These are phyloP conservation scores for Globisporangium lucens DNA, from an alignment of 352 stramenopile species.

Conservation along the genomic window DNA sequence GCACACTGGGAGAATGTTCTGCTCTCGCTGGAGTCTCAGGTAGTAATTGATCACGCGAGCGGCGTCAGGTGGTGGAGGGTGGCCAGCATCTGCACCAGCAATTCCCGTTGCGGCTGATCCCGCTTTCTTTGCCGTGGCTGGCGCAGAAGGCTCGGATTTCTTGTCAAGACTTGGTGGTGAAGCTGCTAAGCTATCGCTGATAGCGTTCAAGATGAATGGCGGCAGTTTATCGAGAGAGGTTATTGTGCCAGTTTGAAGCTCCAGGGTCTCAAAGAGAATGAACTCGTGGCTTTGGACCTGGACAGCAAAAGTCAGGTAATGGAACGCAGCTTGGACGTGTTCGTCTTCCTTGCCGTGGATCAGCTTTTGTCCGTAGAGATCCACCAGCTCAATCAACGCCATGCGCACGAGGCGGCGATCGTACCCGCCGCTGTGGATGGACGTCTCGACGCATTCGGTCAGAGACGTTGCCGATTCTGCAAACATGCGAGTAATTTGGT, in stretches of 20 bases:
- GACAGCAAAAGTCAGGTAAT: constrained; percentile 59
- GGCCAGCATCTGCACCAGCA: not conserved
- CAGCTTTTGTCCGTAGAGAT: constrained; percentile 51
- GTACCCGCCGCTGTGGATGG: constrained; percentile 45
- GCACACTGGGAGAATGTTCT: constrained; percentile 35
- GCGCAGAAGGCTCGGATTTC: constrained; percentile 5
- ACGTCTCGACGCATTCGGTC: constrained; percentile 35
- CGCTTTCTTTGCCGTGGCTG: constrained; percentile 6
- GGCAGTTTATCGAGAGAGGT: constrained; percentile 47
- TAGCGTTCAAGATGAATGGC: constrained; percentile 30
- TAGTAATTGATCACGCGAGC: constrained; percentile 60
- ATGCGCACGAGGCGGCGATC: constrained; percentile 50
- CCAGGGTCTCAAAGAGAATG: constrained; percentile 55
- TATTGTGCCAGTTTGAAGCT: constrained; percentile 49
- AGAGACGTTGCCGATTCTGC: constrained; percentile 18
- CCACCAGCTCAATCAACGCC: constrained; percentile 61
- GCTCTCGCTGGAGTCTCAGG: constrained; percentile 43
- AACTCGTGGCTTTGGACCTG: constrained; percentile 38
- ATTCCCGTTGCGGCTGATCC: constrained; percentile 4
- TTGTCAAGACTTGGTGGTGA: not conserved
- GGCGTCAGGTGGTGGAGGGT: constrained; percentile 12
- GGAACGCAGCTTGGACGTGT: constrained; percentile 67
- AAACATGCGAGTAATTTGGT: constrained; percentile 2
- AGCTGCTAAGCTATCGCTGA: constrained; percentile 11
- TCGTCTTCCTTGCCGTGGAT: constrained; percentile 38